Evolutionary conservation across 2,329 filamentous ascomycete genomes (phyloP).

Genomic region (Xylaria sp.): DNA sequence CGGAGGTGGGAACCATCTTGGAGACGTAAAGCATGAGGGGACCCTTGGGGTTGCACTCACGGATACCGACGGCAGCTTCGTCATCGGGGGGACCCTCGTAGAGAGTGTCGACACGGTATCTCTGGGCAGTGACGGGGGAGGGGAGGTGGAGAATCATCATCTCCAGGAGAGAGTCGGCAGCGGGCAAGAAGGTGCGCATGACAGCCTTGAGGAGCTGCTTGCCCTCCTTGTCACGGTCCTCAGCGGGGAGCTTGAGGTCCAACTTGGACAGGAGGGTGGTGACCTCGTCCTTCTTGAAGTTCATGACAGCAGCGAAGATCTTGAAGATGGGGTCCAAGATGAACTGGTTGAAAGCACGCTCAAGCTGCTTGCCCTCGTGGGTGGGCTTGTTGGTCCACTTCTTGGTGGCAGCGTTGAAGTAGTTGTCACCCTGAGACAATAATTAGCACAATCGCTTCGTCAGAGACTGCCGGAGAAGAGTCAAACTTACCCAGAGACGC

Average conservation of each 20-base stretch:
- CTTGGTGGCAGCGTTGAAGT: conserved; percentile 99
- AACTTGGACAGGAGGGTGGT: conserved; percentile 83
- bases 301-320: conserved; percentile 94
- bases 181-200: conserved; percentile 98
- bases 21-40: conserved; percentile 99
- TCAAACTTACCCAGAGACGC: conserved; percentile 79
- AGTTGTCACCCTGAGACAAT: conserved; percentile 74
- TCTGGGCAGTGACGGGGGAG: conserved; percentile 91
- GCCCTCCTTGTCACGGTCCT: conserved; percentile 92
- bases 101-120: conserved; percentile 95
- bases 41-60: conserved; percentile 95
- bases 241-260: conserved; percentile 78
- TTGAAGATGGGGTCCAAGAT: conserved; percentile 99
- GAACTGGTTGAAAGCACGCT: conserved; percentile 99
- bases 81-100: conserved; percentile 97
- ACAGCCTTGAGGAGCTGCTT: conserved; percentile 97
- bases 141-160: conserved; percentile 99
- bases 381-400: conserved; percentile 93
- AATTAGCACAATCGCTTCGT: conserved; percentile 24
- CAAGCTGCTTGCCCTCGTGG: conserved; percentile 79
- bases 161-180: conserved; percentile 95
- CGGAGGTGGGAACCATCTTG: conserved; percentile 99
- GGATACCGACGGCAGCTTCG: conserved; percentile 89
- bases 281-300: conserved; percentile 97
- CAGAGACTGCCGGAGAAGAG: neutral